Base-by-base conservation (phyloP, 176 grass and related monocot species). In the Bolboschoenus planiculmis region DNA sequence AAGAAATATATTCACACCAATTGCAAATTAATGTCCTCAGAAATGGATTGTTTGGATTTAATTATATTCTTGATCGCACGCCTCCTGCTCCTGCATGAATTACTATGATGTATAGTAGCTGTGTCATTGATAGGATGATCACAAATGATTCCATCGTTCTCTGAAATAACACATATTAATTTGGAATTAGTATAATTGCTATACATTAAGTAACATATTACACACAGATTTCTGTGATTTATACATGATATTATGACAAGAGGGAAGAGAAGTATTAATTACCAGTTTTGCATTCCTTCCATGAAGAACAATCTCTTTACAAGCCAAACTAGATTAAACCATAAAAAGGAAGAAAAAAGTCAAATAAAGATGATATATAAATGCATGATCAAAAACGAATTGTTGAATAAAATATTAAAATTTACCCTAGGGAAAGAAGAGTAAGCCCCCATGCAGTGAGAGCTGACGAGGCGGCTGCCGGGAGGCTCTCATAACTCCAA, bases 401-500 rank as follows among this genome's bases (percentile, higher is more conserved):
- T 10, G 15, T 79, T 18, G 27, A 51, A 83, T n/a, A 34, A 43
- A 27, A 48, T 35, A 70, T 29, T 4, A 51, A 10, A 44, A 36
- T 55, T 84, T 88, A 99, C 97, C 93, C 97, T 89, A 96, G 91
- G 48, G 97, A 91, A 84, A 99, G 83, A 37, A 96, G 91, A 60
- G 91, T 99, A 88, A 99, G 97, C 14, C 53, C 59, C 97, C 97
- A 99, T n/a, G 97, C 91, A 7, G 87, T 82, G 83, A 87, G 56
- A 26, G 83, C 97, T 7, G 93, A 89, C 43, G 97, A 89, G n/a
- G 79, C 89, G 1, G 97, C 97, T 8, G 97, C 78, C 3, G 97
- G 91, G 61, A 96, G 72, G 85, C 89, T 93, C 30, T 91, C 86
- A 10, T 34, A 26, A 84, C 10, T 81, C 97, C 97, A 96, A 30